Conservation (phyloP, 345 rosid species). For the Melaleuca quinquenervia region DNA sequence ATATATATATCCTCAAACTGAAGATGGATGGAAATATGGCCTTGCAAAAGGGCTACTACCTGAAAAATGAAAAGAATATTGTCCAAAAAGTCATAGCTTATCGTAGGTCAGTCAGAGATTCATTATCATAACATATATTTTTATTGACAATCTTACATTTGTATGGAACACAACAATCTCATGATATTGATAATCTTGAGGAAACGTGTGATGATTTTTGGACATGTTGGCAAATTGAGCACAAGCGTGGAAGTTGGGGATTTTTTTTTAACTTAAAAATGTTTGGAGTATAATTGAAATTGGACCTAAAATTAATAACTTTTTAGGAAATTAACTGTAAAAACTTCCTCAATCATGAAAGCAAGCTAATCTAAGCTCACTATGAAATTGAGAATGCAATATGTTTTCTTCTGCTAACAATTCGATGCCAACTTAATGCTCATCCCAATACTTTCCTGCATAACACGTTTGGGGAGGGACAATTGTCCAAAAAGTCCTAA, state of each 20-base stretch:
- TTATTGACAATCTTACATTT: neutral
- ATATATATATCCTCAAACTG: neutral
- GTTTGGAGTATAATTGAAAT: fast-evolving
- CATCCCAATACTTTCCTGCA: neutral
- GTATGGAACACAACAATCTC: neutral
- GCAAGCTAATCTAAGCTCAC: neutral
- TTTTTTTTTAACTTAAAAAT: neutral
- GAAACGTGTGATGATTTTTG: neutral
- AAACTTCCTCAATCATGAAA: neutral
- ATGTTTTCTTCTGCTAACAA: neutral
- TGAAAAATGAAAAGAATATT: neutral
- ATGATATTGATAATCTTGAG: fast-evolving
- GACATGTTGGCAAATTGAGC: neutral
- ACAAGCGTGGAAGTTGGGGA: too few species aligned
- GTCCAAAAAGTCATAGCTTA: neutral
- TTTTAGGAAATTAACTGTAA: neutral
- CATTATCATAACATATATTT: neutral
- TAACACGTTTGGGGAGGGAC: neutral
- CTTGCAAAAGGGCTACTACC: neutral
- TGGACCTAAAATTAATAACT: neutral
- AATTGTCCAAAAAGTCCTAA: too few species aligned
- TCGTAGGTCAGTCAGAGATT: neutral
- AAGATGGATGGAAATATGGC: neutral
- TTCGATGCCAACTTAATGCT: neutral
- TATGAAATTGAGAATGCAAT: neutral